These are phyloP conservation scores for Calocybe cyanea DNA, from an alignment of 768 basidiomycete species.

Conservation along the genomic window DNA sequence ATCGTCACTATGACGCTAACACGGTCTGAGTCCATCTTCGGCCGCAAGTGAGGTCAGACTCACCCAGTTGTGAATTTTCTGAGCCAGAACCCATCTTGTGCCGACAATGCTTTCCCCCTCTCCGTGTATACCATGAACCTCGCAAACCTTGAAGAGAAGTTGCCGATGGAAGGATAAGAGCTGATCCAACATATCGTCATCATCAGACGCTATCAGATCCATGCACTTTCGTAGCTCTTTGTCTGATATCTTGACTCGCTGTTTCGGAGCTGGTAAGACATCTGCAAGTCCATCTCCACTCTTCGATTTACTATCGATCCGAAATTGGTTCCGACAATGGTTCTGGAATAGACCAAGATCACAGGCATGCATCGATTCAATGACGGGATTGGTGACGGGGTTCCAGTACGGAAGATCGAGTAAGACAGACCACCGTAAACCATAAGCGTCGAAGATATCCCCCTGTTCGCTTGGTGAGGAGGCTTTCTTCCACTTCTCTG, in stretches of 20 bases:
- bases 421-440: constrained; percentile 27
- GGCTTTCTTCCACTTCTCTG: no score
- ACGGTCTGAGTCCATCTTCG: no score
- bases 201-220: background rate
- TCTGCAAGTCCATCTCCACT: no score
- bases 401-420: constrained; percentile 37
- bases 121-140: constrained; percentile 15
- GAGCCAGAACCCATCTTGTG: constrained; percentile 18
- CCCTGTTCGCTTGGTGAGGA: no score
- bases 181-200: constrained; percentile 6
- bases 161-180: constrained; percentile 11
- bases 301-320: background rate
- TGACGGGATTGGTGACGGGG: constrained; percentile 21
- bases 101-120: constrained; percentile 14
- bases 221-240: background rate
- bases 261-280: no score
- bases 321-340: background rate
- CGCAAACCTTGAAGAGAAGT: constrained; percentile 20
- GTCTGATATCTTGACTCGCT: no score
- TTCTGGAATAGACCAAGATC: constrained; percentile 25
- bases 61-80: constrained; percentile 21
- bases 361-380: constrained; percentile 40
- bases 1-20: no score
- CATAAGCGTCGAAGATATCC: constrained; percentile 19
- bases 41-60: no score